Percentiles rank a stretch among this genome's conserved stretches.
These are phyloP conservation scores for Boletellus ananas DNA, from an alignment of 768 basidiomycete genomes.

Conservation along the genomic window DNA sequence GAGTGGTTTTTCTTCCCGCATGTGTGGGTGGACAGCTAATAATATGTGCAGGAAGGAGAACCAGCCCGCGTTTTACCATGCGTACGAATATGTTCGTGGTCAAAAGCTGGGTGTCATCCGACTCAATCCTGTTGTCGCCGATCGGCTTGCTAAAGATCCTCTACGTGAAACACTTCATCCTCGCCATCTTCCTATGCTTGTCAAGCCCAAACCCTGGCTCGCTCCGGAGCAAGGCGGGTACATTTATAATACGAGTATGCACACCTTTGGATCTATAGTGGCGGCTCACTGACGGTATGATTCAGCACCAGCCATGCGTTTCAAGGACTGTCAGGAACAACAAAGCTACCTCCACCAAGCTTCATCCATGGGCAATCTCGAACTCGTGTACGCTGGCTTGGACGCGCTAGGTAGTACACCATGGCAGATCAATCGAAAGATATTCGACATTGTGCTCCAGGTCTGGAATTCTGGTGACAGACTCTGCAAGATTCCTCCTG, in stretches of 20 bases:
- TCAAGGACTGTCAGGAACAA: conserved; percentile 87
- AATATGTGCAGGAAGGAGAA: conserved; percentile 52
- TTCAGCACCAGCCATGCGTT: conserved; percentile 79
- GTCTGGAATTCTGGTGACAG: conserved; percentile 88
- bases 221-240: conserved; percentile 78
- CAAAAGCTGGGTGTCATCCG: conserved; percentile 90
- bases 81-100: conserved; percentile 92
- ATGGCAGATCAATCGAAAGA: conserved; percentile 79
- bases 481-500: conserved; percentile 82
- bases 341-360: conserved; percentile 73
- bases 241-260: conserved; percentile 69
- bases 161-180: conserved; percentile 77
- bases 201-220: conserved; percentile 87
- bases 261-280: background rate
- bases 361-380: conserved; percentile 67
- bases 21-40: conserved; percentile 4
- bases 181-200: conserved; percentile 93
- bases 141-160: conserved; percentile 72
- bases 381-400: conserved; percentile 82
- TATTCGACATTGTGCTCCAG: conserved; percentile 70
- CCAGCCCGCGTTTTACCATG: conserved; percentile 89
- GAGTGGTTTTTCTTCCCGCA: conserved; percentile 23
- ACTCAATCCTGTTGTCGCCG: conserved; percentile 75
- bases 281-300: background rate
- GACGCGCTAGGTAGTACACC: conserved; percentile 88